Percentiles rank a stretch among this genome's conserved stretches.
Conservation (phyloP, 2,329 filamentous ascomycete genomes). For the Fusarium sp. region DNA sequence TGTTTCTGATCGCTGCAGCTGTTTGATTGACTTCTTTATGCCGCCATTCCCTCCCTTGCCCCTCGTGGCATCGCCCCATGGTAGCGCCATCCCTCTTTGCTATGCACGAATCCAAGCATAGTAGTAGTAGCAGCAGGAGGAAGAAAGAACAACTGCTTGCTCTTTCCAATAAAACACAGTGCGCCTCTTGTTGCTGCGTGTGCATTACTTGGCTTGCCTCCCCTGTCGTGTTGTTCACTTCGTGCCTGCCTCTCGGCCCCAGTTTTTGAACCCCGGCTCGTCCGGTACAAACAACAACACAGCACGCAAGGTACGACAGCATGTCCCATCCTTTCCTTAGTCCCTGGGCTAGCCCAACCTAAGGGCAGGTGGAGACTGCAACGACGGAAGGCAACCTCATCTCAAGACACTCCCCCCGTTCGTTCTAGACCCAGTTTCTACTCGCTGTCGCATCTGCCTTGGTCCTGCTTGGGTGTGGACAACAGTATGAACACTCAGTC, state of each 20-base stretch:
- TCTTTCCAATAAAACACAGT: constrained; percentile 22
- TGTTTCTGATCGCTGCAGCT: constrained; percentile 37
- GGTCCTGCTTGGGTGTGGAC: constrained; percentile 21
- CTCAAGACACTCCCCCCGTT: constrained; percentile 34
- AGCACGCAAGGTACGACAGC: constrained; percentile 32
- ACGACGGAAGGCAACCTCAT: constrained; percentile 4
- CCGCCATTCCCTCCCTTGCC: constrained; percentile 31
- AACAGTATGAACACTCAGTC: constrained; percentile 39
- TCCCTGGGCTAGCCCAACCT: background rate
- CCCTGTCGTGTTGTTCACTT: constrained; percentile 15
- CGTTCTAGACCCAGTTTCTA: constrained; percentile 18
- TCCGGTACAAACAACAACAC: constrained; percentile 33
- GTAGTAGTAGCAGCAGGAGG: constrained; percentile 10
- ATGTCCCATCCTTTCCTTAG: constrained; percentile 13
- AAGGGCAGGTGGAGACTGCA: constrained; percentile 1
- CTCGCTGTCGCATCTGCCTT: constrained; percentile 27
- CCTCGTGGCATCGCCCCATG: constrained; percentile 42
- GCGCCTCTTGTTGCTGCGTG: constrained; percentile 16
- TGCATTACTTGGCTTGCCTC: constrained; percentile 22
- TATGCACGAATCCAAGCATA: constrained; percentile 6
- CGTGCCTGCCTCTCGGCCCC: constrained; percentile 14
- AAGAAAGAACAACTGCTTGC: background rate
- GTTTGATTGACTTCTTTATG: constrained; percentile 40
- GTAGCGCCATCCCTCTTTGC: constrained; percentile 42
- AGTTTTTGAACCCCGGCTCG: constrained; percentile 24